Base-by-base conservation (phyloP, 2,329 filamentous ascomycete genomes). In the Westerdykella ornata region DNA sequence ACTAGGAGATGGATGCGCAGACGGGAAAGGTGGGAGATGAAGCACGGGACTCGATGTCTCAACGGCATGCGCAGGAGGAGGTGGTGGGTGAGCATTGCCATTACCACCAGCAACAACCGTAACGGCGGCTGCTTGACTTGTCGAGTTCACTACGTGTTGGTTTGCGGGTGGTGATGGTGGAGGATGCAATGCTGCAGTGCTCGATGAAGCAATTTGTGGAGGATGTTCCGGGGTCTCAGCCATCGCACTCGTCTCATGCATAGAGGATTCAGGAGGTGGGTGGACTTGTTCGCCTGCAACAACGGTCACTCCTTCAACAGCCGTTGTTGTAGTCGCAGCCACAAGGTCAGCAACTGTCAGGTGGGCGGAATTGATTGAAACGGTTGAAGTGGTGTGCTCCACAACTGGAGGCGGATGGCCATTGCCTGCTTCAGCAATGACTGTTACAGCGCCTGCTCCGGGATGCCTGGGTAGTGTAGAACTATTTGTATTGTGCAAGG, bases 261-360 rank as follows among this genome's bases (percentile, higher is more conserved):
- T 17, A n/a, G 26, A 29, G 26, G 26, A 8, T n/a, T 8, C 26
- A n/a, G n/a, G n/a, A n/a, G n/a, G n/a, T n/a, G n/a, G n/a, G 20
- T 30, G 26, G 35, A 47, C 43, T 7, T 38, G 41, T n/a, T 52
- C 49, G 14, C 52, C 53, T 11, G 57, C 57, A 14, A 59, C 15
- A 28, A 60, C 54, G 4, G 56, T 61, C 2, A 60, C 42, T 28
- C 45, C n/a, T 17, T 37, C 42, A 9, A 38, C 51, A 18, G 46
- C 40, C 5, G 45, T 53, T 1, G 46, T 54, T 4, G 53, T 56
- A 2, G 51, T 52, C 11, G 51, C 49, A 7, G 47, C 48, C 8
- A 46, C 44, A 22, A 59, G 45, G 15, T 46, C 56, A 41, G 47
- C 57, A 15, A 41, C 33, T 3, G 51, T 59, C 20, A 57, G 32